These are phyloP conservation scores for Rhodofomes roseus DNA, from an alignment of 1,284 basidiomycete species.

Conservation along the genomic window DNA sequence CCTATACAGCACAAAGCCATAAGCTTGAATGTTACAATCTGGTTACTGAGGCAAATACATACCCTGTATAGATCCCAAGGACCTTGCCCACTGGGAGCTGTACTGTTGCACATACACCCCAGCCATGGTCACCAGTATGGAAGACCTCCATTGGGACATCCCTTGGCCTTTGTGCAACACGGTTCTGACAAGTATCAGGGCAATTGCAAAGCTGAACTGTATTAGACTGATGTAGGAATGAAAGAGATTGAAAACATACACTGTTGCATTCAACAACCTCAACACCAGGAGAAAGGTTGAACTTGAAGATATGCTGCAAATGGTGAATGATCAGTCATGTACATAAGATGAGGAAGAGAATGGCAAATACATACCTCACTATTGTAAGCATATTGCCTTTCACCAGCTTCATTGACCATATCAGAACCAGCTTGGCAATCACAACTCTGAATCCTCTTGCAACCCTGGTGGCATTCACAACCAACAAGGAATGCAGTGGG, in stretches of 20 bases:
- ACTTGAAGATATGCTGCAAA: slow-evolving; percentile 45
- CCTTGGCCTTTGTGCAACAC: slow-evolving; percentile 35
- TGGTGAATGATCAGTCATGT: neutral
- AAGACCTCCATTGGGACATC: slow-evolving; percentile 35
- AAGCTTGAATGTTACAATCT: too few relatives aligned
- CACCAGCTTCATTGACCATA: slow-evolving; percentile 13
- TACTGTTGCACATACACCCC: slow-evolving; percentile 33
- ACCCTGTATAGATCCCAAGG: slow-evolving; percentile 64
- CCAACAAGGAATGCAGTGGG: slow-evolving; percentile 21
- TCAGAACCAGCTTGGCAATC: slow-evolving; percentile 30
- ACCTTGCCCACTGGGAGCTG: slow-evolving; percentile 48
- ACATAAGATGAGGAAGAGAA: neutral
- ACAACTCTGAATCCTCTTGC: slow-evolving; percentile 25
- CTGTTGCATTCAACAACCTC: slow-evolving; percentile 62
- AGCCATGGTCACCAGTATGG: slow-evolving; percentile 30
- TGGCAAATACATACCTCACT: slow-evolving; percentile 19
- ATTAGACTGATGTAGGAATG: neutral
- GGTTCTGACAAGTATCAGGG: slow-evolving; percentile 25
- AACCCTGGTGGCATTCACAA: slow-evolving; percentile 30
- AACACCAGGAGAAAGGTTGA: slow-evolving; percentile 37
- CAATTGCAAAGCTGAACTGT: slow-evolving; percentile 25
- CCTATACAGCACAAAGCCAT: neutral
- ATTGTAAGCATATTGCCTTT: slow-evolving; percentile 39
- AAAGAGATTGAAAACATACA: slow-evolving; percentile 28
- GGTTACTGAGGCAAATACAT: slow-evolving; percentile 14